Evolutionary conservation across 2,329 filamentous ascomycete species (phyloP).

Genomic region (Xylariaceae sp.): DNA sequence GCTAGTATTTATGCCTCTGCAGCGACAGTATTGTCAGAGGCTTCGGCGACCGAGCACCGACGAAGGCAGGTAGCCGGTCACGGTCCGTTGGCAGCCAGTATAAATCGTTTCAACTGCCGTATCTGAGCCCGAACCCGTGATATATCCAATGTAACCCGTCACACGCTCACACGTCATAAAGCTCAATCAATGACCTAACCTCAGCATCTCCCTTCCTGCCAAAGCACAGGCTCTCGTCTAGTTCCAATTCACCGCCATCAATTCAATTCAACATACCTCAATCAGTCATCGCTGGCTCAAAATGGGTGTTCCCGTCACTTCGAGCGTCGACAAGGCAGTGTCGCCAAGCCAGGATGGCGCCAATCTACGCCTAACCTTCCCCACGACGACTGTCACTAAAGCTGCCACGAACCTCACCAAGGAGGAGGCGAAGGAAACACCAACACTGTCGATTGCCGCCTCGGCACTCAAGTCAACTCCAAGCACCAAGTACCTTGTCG

Average conservation of each 20-base stretch:
- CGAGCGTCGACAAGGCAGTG: slow-evolving; percentile 47
- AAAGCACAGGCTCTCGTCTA: no score
- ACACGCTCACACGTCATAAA: no score
- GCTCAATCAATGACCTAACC: no score
- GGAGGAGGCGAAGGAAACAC: slow-evolving; percentile 1
- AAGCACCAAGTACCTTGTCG: slow-evolving; percentile 10
- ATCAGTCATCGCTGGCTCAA: not conserved
- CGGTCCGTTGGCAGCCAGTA: no score
- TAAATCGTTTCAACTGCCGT: no score
- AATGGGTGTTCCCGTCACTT: not conserved
- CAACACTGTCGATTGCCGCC: slow-evolving; percentile 8
- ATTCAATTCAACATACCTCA: not conserved
- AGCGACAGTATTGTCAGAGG: no score
- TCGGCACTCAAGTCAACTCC: slow-evolving; percentile 6
- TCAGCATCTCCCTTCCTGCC: no score
- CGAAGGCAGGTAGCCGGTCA: no score
- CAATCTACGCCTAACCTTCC: slow-evolving; percentile 12
- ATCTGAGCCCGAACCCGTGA: no score
- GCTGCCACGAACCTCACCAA: slow-evolving; percentile 9
- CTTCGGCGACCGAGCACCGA: no score
- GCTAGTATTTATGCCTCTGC: no score
- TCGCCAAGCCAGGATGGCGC: slow-evolving; percentile 28
- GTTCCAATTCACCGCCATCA: not conserved
- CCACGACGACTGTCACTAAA: slow-evolving; percentile 3
- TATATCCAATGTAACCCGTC: no score